phyloP scores from a whole-genome alignment of 2,329 filamentous ascomycete species.

The Botrytis byssoidea region DNA sequence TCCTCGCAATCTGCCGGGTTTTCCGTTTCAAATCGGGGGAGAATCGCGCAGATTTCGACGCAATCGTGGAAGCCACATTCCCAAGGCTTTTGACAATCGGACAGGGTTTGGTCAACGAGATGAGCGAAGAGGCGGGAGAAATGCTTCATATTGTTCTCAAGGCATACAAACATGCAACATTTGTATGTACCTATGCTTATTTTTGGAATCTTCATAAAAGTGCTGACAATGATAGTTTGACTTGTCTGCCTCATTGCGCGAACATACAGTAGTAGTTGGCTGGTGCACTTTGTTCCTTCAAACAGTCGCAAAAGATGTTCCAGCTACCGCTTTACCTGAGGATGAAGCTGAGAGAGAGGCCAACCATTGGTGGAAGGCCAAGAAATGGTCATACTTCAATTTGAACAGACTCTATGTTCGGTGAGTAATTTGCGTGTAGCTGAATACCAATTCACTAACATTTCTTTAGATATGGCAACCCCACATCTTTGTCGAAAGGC shows the following conservation, averaged over 20 bases:
- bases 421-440: constrained; percentile 47
- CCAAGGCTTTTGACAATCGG: constrained; percentile 84
- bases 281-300: constrained; percentile 96
- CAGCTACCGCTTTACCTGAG: constrained; percentile 74
- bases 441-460: constrained; percentile 21
- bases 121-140: constrained; percentile 90
- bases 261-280: constrained; percentile 80
- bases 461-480: constrained; percentile 77
- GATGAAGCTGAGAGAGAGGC: constrained; percentile 81
- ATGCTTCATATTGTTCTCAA: constrained; percentile 96
- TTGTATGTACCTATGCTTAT: constrained; percentile 57
- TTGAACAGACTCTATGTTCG: constrained; percentile 92
- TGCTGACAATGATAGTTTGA: constrained; percentile 66
- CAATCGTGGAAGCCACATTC: constrained; percentile 89
- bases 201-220: constrained; percentile 21
- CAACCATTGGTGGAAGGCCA: constrained; percentile 99
- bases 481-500: constrained; percentile 67
- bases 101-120: constrained; percentile 83
- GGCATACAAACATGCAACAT: constrained; percentile 97
- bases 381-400: constrained; percentile 99
- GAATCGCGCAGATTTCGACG: constrained; percentile 84
- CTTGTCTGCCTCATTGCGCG: constrained; percentile 72
- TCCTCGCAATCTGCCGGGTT: constrained; percentile 90
- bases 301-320: constrained; percentile 81
- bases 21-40: constrained; percentile 88